These are phyloP conservation scores for Microbotryum scabiosae DNA, from an alignment of 1,284 basidiomycete genomes.

Conservation along the genomic window DNA sequence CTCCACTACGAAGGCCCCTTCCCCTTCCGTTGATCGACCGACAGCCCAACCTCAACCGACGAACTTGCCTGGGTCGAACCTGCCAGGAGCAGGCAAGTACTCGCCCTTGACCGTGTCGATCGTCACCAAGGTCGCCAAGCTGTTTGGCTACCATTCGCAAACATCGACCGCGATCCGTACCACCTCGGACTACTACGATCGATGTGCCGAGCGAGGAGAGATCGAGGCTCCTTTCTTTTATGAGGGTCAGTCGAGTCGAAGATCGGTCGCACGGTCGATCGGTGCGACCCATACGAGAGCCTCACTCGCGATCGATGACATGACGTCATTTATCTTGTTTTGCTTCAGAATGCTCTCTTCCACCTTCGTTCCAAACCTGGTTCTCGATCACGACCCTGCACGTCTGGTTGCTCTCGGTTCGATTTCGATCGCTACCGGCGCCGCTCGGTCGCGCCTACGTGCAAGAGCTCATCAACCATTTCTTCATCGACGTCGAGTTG, in stretches of 20 bases:
- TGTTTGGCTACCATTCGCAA: conserved; percentile 49
- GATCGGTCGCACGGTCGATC: not conserved
- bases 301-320: not conserved
- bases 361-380: conserved; percentile 94
- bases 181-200: conserved; percentile 48
- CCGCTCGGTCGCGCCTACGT: conserved; percentile 57
- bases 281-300: not conserved
- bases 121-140: conserved; percentile 40
- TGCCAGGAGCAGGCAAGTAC: conserved; percentile 24
- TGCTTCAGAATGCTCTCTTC: conserved; percentile 65
- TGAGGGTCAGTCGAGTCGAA: conserved; percentile 23
- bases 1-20: not conserved
- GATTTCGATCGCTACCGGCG: conserved; percentile 71
- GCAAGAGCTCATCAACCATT: conserved; percentile 85
- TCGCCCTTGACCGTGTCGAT: conserved; percentile 29
- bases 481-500: conserved; percentile 90
- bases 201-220: conserved; percentile 46
- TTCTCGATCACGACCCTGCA: conserved; percentile 92
- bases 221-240: conserved; percentile 45
- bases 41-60: conserved; percentile 19
- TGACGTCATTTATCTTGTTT: not conserved
- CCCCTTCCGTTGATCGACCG: conserved; percentile 7
- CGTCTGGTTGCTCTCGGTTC: conserved; percentile 79
- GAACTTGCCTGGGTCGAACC: conserved; percentile 24
- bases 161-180: conserved; percentile 48